Conservation (phyloP, 371 early-diverging fungal genomes). For the Mortierella sp. region DNA sequence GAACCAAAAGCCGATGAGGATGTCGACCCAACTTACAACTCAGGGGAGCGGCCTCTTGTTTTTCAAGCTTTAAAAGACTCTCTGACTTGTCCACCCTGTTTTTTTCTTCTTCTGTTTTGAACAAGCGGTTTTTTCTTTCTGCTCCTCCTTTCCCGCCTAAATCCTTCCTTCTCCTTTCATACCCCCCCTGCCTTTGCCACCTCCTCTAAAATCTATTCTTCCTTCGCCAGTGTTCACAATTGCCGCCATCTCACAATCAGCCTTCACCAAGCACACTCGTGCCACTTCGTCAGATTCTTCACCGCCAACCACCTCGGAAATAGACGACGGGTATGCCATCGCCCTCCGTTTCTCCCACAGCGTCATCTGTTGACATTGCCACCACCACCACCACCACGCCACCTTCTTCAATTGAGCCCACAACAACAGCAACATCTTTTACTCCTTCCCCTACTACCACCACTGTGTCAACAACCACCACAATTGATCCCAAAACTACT, state of each 20-base stretch:
- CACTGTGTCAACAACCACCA: conserved; percentile 10
- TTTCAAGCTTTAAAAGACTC: too few species aligned
- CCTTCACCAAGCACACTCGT: background rate
- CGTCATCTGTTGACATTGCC: background rate
- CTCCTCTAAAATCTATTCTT: background rate
- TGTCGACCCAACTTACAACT: too few species aligned
- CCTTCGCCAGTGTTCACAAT: background rate
- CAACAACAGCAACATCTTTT: background rate
- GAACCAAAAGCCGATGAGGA: too few species aligned
- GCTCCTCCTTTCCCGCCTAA: background rate
- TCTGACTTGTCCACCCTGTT: background rate
- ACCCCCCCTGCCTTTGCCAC: too few species aligned
- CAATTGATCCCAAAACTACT: background rate
- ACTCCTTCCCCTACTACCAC: background rate
- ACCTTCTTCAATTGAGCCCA: background rate
- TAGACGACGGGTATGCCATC: background rate
- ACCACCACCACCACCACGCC: background rate
- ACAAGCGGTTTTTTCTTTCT: background rate
- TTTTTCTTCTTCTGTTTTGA: background rate
- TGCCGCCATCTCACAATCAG: background rate
- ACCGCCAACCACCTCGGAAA: background rate
- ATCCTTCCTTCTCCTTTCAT: background rate
- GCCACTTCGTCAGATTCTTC: background rate
- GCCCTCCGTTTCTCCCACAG: background rate
- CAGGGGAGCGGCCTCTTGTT: too few species aligned